Evolutionary conservation across 2,329 filamentous ascomycete genomes (phyloP), one percentile per base, ranked within the genome.

Genomic region (Dothidotthia symphoricarpi): DNA sequence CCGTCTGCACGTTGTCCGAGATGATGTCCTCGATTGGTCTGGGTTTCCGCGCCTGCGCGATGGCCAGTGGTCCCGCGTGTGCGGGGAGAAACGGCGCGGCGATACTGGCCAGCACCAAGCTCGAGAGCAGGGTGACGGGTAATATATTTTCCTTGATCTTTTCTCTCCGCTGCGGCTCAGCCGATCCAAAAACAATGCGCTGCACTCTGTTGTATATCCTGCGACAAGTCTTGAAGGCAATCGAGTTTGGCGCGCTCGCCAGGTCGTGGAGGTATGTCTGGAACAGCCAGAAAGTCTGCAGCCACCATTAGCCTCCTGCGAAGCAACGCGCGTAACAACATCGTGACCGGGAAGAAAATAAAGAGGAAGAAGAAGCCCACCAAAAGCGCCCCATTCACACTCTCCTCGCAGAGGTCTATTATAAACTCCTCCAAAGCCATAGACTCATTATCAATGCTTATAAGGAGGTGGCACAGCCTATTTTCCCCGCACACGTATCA

Each of bases 351-450:
- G 28, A 37, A 30, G 9, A 6, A 22, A 22, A 22, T 22, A 22
- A 22, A 22, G 19, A 9, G 19, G 19, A 22, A 22, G 9, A 15
- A 8, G 36, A 35, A 24, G 72, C 82, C 54, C 74, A 91, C 87
- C 73, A 93, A 73, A 51, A 93, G 74, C 43, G 87, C 86, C 47
- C 85, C 86, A 55, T 87, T 91, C 51, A 90, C 87, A 13, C 86
- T 91, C 69, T 91, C 86, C 68, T 93, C 85, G 69, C 88, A 93
- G 43, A 93, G 71, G 67, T 93, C 87, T 59, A 91, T 73, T 57
- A 93, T 77, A 64, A 91, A 93, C 71, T 93, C 87, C 70, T 93
- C 88, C 68, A 93, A 69, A 32, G 88, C 87, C 86, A 93, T 90
- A 53, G 86, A 91, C 74, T 93, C 88, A 69, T 91, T 93, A 74